Percentiles rank a stretch among this genome's conserved stretches.
Evolutionary conservation across 768 basidiomycete genomes (phyloP).

Genomic region (Tylopilus rubrobrunneus): DNA sequence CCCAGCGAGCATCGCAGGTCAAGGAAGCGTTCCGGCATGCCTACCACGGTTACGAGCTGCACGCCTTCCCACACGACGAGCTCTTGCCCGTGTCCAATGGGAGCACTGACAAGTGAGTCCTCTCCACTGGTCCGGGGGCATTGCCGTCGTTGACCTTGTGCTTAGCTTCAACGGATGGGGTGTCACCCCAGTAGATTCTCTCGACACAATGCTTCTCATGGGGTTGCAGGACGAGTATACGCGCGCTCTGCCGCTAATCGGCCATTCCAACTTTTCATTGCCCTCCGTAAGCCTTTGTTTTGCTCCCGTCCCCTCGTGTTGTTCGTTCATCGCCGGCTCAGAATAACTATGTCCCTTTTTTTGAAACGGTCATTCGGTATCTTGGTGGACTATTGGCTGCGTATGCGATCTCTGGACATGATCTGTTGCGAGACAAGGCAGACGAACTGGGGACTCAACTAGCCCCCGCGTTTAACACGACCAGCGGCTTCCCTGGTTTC

Average conservation of each 20-base stretch:
- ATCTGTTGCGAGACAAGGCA: slow-evolving; percentile 61
- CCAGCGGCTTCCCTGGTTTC: slow-evolving; percentile 66
- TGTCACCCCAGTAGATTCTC: slow-evolving; percentile 70
- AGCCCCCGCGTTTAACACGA: slow-evolving; percentile 66
- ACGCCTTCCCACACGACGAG: slow-evolving; percentile 64
- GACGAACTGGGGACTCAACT: slow-evolving; percentile 71
- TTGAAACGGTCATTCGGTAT: slow-evolving; percentile 86
- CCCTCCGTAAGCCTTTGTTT: slow-evolving; percentile 32
- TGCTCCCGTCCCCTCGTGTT: too few species aligned
- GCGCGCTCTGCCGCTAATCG: slow-evolving; percentile 53
- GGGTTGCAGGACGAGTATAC: slow-evolving; percentile 67
- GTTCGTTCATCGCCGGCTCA: background rate
- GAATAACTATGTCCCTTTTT: slow-evolving; percentile 50
- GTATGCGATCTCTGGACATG: slow-evolving; percentile 67
- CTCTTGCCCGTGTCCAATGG: slow-evolving; percentile 48
- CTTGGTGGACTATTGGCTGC: slow-evolving; percentile 85
- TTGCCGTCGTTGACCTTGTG: background rate
- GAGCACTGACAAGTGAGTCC: slow-evolving; percentile 47
- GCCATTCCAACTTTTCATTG: slow-evolving; percentile 45
- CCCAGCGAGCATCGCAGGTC: slow-evolving; percentile 50
- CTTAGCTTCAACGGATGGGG: slow-evolving; percentile 78
- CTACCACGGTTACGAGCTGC: slow-evolving; percentile 59
- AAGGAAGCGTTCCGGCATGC: slow-evolving; percentile 63
- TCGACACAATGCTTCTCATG: slow-evolving; percentile 86
- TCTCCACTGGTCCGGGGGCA: too few species aligned